A percentile compares a stretch with the other conserved stretches of the same genome.
Evolutionary conservation across 805 yeast genomes (phyloP).

Genomic region (Candida vaughaniae): DNA sequence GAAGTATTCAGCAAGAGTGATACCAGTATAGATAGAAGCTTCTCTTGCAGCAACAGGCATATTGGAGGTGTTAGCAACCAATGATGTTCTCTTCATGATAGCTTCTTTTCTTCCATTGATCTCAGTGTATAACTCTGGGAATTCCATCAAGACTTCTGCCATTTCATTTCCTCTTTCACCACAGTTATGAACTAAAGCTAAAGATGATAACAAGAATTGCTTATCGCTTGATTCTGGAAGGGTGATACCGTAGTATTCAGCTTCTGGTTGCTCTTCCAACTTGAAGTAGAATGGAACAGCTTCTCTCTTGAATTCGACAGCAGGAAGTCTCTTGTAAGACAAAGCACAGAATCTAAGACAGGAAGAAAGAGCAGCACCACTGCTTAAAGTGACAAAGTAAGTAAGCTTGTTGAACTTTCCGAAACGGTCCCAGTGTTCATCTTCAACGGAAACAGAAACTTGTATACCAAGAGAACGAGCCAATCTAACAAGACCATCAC

Average conservation of each 20-base stretch:
- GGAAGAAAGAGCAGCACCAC: conserved; percentile 20
- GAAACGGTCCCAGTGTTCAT: no score
- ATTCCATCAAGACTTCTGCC: conserved; percentile 99
- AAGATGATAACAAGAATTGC: conserved; percentile 39
- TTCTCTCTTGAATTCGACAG: conserved; percentile 17
- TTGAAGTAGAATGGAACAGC: conserved; percentile 28
- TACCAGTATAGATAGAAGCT: conserved; percentile 99
- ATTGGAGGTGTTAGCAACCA: conserved; percentile 97
- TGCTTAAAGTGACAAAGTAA: conserved; percentile 19
- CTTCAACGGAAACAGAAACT: conserved; percentile 28
- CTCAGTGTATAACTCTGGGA: conserved; percentile 95
- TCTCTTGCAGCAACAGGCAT: conserved; percentile 99
- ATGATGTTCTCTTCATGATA: conserved; percentile 98
- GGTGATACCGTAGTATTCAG: conserved; percentile 45
- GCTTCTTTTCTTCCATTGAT: conserved; percentile 93
- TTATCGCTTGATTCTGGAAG: conserved; percentile 40
- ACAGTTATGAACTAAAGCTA: conserved; percentile 37
- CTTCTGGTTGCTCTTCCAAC: conserved; percentile 24
- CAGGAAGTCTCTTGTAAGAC: conserved; percentile 15
- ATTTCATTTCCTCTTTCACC: conserved; percentile 99
- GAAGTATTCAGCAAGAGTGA: conserved; percentile 97
- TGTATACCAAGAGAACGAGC: conserved; percentile 46
- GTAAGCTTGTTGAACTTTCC: no score
- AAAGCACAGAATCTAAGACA: conserved; percentile 25
- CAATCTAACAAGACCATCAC: conserved; percentile 34